These are phyloP conservation scores for Suillus clintonianus DNA, from an alignment of 768 basidiomycete genomes.

Conservation along the genomic window DNA sequence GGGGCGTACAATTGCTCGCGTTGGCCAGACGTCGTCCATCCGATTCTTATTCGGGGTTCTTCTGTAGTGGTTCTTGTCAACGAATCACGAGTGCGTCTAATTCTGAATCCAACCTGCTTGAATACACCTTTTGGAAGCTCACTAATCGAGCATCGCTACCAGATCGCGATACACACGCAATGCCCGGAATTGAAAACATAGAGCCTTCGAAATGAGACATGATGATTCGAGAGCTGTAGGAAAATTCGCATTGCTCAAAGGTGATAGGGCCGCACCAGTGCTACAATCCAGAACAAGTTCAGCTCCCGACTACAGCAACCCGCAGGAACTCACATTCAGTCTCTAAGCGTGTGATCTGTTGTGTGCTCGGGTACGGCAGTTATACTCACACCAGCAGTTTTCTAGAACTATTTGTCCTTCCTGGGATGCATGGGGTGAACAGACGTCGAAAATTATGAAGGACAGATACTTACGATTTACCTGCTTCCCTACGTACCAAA, in stretches of 20 bases:
- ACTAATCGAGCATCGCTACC: neutral
- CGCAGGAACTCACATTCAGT: conserved; percentile 24
- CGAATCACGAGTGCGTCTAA: neutral
- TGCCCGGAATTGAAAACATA: neutral
- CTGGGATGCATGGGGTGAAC: neutral
- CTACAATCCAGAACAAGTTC: neutral
- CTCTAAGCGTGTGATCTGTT: conserved; percentile 22
- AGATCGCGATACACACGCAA: neutral
- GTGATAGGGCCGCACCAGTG: neutral
- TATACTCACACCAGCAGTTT: conserved; percentile 35
- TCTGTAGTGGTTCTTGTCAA: neutral
- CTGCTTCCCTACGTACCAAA: conserved; percentile 26
- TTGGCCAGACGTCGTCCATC: neutral
- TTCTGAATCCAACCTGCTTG: neutral
- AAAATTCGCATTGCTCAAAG: neutral
- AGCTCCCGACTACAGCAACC: neutral
- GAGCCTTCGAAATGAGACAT: neutral
- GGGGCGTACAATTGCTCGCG: neutral
- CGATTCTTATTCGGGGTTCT: neutral
- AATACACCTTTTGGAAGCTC: no score
- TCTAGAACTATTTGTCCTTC: conserved; percentile 12
- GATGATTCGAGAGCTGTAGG: neutral
- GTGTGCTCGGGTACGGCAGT: conserved; percentile 29
- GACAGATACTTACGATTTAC: conserved; percentile 15
- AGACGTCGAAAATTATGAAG: neutral